A percentile compares a stretch with the other conserved stretches of the same genome.
Conservation (phyloP, 2,329 filamentous ascomycete species). For the Exophiala viscosa region DNA sequence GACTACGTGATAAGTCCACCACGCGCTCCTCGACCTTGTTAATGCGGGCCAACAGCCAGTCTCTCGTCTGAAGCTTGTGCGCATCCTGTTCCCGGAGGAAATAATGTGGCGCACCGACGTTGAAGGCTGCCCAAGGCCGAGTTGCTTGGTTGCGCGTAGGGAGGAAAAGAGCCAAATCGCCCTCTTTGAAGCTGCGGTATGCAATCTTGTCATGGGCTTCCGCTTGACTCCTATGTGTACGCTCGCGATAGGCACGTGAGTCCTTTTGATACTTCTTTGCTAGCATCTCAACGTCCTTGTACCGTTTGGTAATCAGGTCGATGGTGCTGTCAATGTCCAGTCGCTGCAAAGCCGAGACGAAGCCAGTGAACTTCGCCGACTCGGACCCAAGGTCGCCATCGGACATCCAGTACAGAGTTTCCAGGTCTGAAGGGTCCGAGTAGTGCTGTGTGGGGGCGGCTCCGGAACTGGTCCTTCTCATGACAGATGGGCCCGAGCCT, state of each 20-base stretch:
- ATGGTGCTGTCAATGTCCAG: conserved; percentile 83
- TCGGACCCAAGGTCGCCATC: conserved; percentile 64
- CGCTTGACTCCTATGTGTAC: conserved; percentile 72
- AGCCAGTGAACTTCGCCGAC: conserved; percentile 68
- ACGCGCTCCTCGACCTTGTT: conserved; percentile 86
- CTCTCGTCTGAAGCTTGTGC: conserved; percentile 76
- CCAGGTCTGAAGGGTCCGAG: conserved; percentile 63
- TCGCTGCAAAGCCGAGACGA: conserved; percentile 66
- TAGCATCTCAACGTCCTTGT: conserved; percentile 90
- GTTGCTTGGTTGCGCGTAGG: conserved; percentile 92
- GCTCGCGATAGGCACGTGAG: conserved; percentile 79
- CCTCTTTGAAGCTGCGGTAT: conserved; percentile 92
- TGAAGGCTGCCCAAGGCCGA: conserved; percentile 96
- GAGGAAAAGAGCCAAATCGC: conserved; percentile 88
- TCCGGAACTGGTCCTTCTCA: conserved; percentile 47
- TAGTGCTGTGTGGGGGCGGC: conserved; percentile 53
- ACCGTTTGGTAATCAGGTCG: conserved; percentile 79
- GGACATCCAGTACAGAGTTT: conserved; percentile 78
- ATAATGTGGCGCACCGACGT: conserved; percentile 94
- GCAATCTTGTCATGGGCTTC: conserved; percentile 96
- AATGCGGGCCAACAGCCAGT: conserved; percentile 96
- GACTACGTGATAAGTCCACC: conserved; percentile 81
- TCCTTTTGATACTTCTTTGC: conserved; percentile 93
- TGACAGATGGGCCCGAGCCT: conserved; percentile 24
- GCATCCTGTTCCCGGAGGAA: conserved; percentile 90